phyloP scores from a whole-genome alignment of 1,139 yeast species.

The Lodderomyces elongisporus region DNA sequence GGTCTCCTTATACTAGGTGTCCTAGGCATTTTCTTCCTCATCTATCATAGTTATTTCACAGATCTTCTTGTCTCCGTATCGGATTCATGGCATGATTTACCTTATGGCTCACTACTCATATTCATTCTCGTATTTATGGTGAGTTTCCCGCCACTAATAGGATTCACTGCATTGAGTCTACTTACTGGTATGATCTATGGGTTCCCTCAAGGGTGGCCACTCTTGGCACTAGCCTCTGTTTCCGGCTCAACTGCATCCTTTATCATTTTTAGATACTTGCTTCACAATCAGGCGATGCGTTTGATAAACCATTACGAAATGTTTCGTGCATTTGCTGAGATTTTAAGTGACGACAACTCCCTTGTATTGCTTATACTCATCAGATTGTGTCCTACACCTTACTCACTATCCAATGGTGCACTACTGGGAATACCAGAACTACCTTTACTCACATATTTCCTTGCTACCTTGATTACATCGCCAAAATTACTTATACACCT shows the following conservation, averaged over 20 bases:
- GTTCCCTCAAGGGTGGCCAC: constrained; percentile 71
- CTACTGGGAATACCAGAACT: constrained; percentile 81
- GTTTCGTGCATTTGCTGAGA: constrained; percentile 71
- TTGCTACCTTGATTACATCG: constrained; percentile 70
- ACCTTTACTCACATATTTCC: constrained; percentile 52
- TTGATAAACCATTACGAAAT: constrained; percentile 52
- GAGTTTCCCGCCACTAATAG: constrained; percentile 83
- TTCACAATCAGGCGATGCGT: constrained; percentile 50
- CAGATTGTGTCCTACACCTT: constrained; percentile 87
- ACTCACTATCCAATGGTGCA: constrained; percentile 88
- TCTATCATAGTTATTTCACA: constrained; percentile 48
- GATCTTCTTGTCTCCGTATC: constrained; percentile 41
- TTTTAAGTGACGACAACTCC: constrained; percentile 59
- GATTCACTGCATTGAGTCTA: constrained; percentile 68
- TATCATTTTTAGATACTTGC: constrained; percentile 55
- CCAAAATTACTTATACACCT: constrained; percentile 77
- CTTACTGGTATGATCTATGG: constrained; percentile 84
- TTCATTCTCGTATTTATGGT: constrained; percentile 40
- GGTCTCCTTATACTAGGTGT: constrained; percentile 15
- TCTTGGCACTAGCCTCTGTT: constrained; percentile 65
- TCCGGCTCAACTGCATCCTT: constrained; percentile 74
- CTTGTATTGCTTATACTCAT: constrained; percentile 64
- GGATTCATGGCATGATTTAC: constrained; percentile 39
- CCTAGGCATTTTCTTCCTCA: constrained; percentile 28
- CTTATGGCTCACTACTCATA: constrained; percentile 51